Percentiles rank a stretch among this genome's conserved stretches.
Evolutionary conservation across 768 basidiomycete species (phyloP).

Genomic region (Termitomyces sp.): DNA sequence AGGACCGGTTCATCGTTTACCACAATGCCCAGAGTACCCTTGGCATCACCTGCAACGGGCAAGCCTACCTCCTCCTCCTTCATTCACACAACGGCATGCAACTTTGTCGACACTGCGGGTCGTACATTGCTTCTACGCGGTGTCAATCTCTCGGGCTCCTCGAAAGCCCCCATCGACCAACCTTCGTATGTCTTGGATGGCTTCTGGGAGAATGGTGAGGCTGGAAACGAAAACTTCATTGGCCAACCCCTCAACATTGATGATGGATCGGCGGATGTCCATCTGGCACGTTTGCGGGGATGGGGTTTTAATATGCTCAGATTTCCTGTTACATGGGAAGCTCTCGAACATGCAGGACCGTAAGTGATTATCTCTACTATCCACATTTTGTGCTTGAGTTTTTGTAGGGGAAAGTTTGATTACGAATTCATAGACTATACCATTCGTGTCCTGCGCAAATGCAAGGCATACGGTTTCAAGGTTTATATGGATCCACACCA

Average conservation of each 20-base stretch:
- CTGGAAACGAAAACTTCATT: constrained; percentile 63
- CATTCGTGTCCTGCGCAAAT: constrained; percentile 80
- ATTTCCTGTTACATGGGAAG: constrained; percentile 91
- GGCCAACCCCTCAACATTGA: constrained; percentile 80
- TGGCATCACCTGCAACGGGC: constrained; percentile 53
- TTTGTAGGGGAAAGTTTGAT: constrained; percentile 78
- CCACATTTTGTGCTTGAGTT: constrained; percentile 2
- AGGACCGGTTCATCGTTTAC: constrained; percentile 3
- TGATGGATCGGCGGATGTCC: constrained; percentile 80
- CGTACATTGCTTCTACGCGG: constrained; percentile 83
- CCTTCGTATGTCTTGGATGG: constrained; percentile 64
- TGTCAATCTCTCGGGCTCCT: constrained; percentile 89
- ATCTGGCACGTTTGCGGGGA: constrained; percentile 75
- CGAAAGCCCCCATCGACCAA: constrained; percentile 74
- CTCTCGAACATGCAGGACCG: constrained; percentile 93
- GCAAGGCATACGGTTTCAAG: constrained; percentile 87
- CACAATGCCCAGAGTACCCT: constrained; percentile 52
- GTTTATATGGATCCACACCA: constrained; percentile 97
- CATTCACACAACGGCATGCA: constrained; percentile 60
- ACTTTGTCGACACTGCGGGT: constrained; percentile 71
- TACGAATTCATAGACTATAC: constrained; percentile 91
- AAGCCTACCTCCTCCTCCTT: constrained; percentile 39
- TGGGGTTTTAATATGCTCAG: constrained; percentile 94
- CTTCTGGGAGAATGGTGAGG: constrained; percentile 81
- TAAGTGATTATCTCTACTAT: constrained; percentile 40